A percentile compares a stretch with the other conserved stretches of the same genome.
Conservation (phyloP, 1,139 yeast genomes). For the Candida labiduridarum region DNA sequence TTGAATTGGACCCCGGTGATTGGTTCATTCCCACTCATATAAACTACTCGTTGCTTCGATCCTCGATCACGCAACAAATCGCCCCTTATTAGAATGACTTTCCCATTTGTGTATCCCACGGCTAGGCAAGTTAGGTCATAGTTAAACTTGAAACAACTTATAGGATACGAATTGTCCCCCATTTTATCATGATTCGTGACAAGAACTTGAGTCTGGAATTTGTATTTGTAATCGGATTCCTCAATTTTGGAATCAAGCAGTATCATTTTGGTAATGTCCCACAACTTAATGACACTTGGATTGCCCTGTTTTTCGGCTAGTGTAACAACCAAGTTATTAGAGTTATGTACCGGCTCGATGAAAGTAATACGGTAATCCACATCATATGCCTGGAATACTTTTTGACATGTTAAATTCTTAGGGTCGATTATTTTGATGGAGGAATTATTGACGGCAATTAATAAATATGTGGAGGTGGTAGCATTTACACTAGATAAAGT, state of each 20-base stretch:
- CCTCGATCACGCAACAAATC: constrained; percentile 89
- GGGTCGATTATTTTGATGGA: constrained; percentile 55
- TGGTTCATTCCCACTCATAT: constrained; percentile 67
- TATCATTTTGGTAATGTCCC: constrained; percentile 63
- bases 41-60: constrained; percentile 78
- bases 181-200: constrained; percentile 8
- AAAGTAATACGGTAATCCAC: constrained; percentile 64
- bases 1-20: constrained; percentile 73
- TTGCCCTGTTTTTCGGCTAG: constrained; percentile 75
- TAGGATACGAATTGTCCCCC: constrained; percentile 64
- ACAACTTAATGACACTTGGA: constrained; percentile 68
- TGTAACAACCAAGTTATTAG: constrained; percentile 58
- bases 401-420: constrained; percentile 29
- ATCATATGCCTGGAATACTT: constrained; percentile 65
- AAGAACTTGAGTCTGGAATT: constrained; percentile 15
- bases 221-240: constrained; percentile 25
- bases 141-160: constrained; percentile 64
- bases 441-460: constrained; percentile 60
- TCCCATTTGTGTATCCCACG: constrained; percentile 87
- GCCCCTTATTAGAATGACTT: constrained; percentile 80
- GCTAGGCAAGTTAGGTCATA: constrained; percentile 67
- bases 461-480: constrained; percentile 49
- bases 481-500: constrained; percentile 63
- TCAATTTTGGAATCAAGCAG: constrained; percentile 35
- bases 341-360: constrained; percentile 42